Evolutionary conservation across 179 eudicot genomes (phyloP).

Genomic region (Beta corolliflora): DNA sequence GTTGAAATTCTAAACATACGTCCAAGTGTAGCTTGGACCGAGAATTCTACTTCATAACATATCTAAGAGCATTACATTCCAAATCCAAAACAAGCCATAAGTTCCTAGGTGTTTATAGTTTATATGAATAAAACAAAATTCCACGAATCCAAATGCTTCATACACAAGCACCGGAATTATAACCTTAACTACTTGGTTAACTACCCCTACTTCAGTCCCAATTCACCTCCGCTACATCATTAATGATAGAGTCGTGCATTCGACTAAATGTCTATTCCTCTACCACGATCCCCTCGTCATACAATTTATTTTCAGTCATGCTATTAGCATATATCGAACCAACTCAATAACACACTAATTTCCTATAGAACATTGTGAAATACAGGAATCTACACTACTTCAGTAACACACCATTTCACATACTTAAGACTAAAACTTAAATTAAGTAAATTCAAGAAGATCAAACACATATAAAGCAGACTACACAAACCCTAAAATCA

Average conservation of each 20-base stretch:
- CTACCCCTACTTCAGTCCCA: background rate
- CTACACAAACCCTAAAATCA: conserved; percentile 20
- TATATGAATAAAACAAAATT: background rate
- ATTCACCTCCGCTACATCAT: background rate
- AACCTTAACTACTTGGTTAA: background rate
- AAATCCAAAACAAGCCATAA: too few relatives aligned
- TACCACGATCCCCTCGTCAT: background rate
- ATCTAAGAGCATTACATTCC: too few relatives aligned
- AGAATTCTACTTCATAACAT: background rate
- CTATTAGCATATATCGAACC: too few relatives aligned
- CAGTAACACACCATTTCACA: background rate
- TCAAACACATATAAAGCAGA: background rate
- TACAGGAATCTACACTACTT: background rate
- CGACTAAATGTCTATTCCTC: background rate
- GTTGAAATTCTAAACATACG: background rate
- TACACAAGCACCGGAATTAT: background rate
- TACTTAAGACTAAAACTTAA: background rate
- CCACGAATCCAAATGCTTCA: background rate
- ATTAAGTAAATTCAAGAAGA: background rate
- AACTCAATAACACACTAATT: background rate
- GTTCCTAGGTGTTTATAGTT: background rate
- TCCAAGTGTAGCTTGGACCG: background rate
- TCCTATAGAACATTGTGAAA: background rate
- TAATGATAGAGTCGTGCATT: background rate
- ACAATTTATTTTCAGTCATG: background rate